These are phyloP conservation scores for Ilyonectria destructans DNA, from an alignment of 2,329 filamentous ascomycete species.

Conservation along the genomic window DNA sequence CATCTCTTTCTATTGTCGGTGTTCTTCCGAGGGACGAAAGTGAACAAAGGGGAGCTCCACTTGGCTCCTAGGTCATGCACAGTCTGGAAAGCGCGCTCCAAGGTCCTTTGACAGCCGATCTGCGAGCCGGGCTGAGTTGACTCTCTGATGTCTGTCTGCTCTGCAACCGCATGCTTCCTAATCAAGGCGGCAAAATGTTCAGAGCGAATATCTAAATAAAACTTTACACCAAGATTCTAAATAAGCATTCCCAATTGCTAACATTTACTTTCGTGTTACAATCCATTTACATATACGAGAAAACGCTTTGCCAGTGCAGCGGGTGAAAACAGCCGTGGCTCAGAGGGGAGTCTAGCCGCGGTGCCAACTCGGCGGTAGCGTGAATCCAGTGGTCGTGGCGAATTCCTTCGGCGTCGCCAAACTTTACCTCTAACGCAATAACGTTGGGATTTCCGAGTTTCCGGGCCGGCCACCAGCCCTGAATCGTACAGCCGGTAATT, in stretches of 20 bases:
- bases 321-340: neutral
- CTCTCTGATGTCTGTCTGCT: conserved; percentile 14
- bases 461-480: conserved; percentile 18
- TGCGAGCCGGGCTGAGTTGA: conserved; percentile 20
- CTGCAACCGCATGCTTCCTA: conserved; percentile 23
- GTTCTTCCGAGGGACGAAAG: conserved; percentile 25
- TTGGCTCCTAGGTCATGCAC: conserved; percentile 13
- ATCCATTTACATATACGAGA: no score
- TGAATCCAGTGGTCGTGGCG: conserved; percentile 9
- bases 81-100: neutral
- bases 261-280: no score
- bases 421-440: conserved; percentile 18
- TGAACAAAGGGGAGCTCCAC: conserved; percentile 29
- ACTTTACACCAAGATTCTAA: no score
- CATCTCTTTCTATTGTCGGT: conserved; percentile 11
- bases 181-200: neutral
- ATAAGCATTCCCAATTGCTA: no score
- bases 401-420: conserved; percentile 14
- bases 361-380: conserved; percentile 20
- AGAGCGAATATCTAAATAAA: no score
- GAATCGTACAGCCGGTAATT: conserved; percentile 4
- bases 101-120: conserved; percentile 11
- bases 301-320: no score
- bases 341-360: conserved; percentile 9
- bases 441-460: conserved; percentile 24